A percentile compares a stretch with the other conserved stretches of the same genome.
These are phyloP conservation scores for Rachicladosporium sp. DNA, from an alignment of 2,329 filamentous ascomycete species.

Conservation along the genomic window DNA sequence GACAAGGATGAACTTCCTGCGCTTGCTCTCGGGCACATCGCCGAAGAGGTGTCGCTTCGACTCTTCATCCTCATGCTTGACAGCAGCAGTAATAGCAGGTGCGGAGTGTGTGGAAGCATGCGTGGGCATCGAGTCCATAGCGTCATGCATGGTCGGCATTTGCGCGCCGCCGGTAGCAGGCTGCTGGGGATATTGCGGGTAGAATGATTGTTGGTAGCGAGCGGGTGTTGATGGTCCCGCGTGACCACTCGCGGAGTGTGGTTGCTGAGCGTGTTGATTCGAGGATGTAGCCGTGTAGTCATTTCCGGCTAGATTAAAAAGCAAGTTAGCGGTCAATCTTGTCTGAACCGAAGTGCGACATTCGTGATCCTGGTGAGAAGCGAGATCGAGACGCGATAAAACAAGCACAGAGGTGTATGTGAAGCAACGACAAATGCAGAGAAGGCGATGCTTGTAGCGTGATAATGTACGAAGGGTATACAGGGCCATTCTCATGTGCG, in stretches of 20 bases:
- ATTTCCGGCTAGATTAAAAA: conserved; percentile 42
- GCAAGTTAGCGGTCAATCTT: conserved; percentile 30
- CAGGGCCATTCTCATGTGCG: too few relatives aligned
- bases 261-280: conserved; percentile 52
- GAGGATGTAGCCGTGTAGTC: conserved; percentile 47
- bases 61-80: conserved; percentile 40
- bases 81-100: conserved; percentile 25
- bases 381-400: conserved; percentile 7
- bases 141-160: conserved; percentile 54
- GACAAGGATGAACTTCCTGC: conserved; percentile 91
- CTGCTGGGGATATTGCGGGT: conserved; percentile 52
- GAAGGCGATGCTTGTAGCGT: too few relatives aligned
- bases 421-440: too few relatives aligned
- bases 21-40: conserved; percentile 77
- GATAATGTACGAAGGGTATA: too few relatives aligned
- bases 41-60: conserved; percentile 64
- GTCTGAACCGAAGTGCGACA: conserved; percentile 10
- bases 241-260: conserved; percentile 42
- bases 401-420: too few relatives aligned
- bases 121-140: conserved; percentile 34
- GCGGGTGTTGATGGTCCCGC: conserved; percentile 40
- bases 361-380: conserved; percentile 16
- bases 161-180: conserved; percentile 42
- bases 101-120: conserved; percentile 21
- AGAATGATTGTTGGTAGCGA: conserved; percentile 66